Evolutionary conservation across 2,329 filamentous ascomycete genomes (phyloP).

Genomic region (Endoconidiophora polonica): DNA sequence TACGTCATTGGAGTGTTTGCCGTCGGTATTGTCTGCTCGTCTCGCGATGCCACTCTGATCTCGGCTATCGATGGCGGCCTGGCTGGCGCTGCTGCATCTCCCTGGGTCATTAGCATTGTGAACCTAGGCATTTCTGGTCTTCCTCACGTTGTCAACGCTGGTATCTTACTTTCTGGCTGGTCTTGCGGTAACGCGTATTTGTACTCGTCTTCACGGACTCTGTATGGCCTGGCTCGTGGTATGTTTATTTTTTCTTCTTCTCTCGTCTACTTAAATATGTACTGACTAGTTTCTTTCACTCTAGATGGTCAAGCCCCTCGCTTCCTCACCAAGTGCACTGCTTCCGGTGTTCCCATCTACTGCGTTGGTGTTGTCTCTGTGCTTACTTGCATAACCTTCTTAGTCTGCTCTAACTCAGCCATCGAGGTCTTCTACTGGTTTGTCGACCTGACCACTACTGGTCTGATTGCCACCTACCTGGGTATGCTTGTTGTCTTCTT

Average conservation of each 20-base stretch:
- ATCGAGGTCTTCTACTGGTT: conserved; percentile 36
- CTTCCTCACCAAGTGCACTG: conserved; percentile 41
- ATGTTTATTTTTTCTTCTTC: not conserved
- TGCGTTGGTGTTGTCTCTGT: conserved; percentile 36
- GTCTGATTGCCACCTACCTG: conserved; percentile 45
- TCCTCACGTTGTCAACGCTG: conserved; percentile 42
- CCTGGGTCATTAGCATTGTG: conserved; percentile 41
- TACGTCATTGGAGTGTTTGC: conserved; percentile 51
- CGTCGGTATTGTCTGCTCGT: conserved; percentile 38
- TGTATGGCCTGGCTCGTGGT: conserved; percentile 31
- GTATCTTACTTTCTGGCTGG: conserved; percentile 21
- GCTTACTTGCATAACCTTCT: conserved; percentile 36
- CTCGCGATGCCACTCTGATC: conserved; percentile 31
- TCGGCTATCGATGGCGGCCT: conserved; percentile 26
- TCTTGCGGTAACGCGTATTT: conserved; percentile 35
- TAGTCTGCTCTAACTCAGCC: conserved; percentile 32
- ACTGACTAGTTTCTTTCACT: conserved; percentile 14
- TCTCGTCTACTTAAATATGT: not conserved
- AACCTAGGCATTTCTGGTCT: conserved; percentile 42
- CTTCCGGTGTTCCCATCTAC: conserved; percentile 43
- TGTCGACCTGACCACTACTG: conserved; percentile 38
- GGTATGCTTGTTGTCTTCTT: conserved; percentile 32
- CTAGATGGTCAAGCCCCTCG: conserved; percentile 31
- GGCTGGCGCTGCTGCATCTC: conserved; percentile 41
- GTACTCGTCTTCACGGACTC: conserved; percentile 32